Evolutionary conservation across 345 rosid genomes (phyloP), one percentile per base, ranked within the genome.

Genomic region (Eucalyptus cloeziana): DNA sequence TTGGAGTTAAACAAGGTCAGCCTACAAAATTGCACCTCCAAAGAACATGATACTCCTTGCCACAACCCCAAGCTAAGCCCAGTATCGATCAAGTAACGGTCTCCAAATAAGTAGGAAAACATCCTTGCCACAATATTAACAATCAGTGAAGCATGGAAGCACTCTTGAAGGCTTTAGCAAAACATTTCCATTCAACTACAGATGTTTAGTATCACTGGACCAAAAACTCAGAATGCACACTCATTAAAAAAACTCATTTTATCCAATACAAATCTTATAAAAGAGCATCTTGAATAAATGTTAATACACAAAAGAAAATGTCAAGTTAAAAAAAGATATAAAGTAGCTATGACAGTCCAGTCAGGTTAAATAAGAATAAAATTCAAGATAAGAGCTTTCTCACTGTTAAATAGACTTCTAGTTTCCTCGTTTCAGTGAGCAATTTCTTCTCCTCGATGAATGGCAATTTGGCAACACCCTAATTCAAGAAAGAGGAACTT

Each of bases 381-480:
- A 76, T 40, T 40, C 47, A 76, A 21, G 47, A 40, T 22, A 11
- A 76, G 15, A 40, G 44, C 40, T 87, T 91, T 51, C 96, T 88
- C 62, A 98, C 99, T 95, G 97, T 97, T 91, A 98, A 89, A 49
- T 93, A 93, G 90, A 85, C 89, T 92, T 96, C 99, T 89, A 98
- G 97, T 93, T 94, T 96, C 95, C 92, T 95, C 85, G 99, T 98
- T 87, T 96, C 96, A 54, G 91, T 60, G 90, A 96, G 95, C 93
- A 98, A 92, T 93, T 93, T 91, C 89, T 92, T 94, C 94, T 97
- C 97, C 60, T 98, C 97, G 76, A 98, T 97, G 92, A 98, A 98
- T 21, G 99, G 99, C 93, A 98, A 94, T 92, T 97, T 98, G 80
- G 95, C 98, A 91, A 97, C 90, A 92, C 99, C 99, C 99, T 97